Conservation (phyloP, 2,329 filamentous ascomycete species). For the Periconia sp. region DNA sequence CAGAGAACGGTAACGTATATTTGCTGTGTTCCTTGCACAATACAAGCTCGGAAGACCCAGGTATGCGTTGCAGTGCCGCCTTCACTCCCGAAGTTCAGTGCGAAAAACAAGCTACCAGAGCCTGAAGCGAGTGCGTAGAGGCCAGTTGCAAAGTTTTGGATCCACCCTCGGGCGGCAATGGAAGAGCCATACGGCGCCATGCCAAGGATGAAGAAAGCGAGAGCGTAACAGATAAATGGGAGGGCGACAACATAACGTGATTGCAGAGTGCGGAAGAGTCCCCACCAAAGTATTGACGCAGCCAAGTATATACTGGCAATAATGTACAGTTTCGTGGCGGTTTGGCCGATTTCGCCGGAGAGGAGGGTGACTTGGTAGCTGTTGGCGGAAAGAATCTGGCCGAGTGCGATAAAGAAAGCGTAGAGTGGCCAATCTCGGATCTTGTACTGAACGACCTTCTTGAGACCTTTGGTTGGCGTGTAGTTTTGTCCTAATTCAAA, state of each 20-base stretch:
- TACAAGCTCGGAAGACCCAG: conserved; percentile 71
- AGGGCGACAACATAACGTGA: conserved; percentile 64
- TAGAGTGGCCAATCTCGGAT: conserved; percentile 33
- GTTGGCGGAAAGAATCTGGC: conserved; percentile 29
- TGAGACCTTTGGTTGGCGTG: conserved; percentile 23
- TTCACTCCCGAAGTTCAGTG: conserved; percentile 71
- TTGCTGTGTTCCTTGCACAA: conserved; percentile 71
- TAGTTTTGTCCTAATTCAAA: conserved; percentile 29
- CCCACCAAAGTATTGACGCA: conserved; percentile 63
- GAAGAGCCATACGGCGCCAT: conserved; percentile 62
- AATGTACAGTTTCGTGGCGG: conserved; percentile 23
- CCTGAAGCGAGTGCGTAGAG: conserved; percentile 68
- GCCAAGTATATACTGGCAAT: conserved; percentile 26
- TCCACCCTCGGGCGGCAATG: conserved; percentile 53
- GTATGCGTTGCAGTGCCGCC: conserved; percentile 66
- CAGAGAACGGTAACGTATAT: conserved; percentile 69
- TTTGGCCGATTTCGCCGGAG: conserved; percentile 61
- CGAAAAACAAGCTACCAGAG: conserved; percentile 69
- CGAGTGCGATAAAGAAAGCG: conserved; percentile 27
- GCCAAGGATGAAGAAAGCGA: conserved; percentile 69
- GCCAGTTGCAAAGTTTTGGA: conserved; percentile 67
- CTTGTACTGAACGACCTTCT: conserved; percentile 29
- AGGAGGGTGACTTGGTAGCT: conserved; percentile 67
- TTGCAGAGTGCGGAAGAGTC: conserved; percentile 63
- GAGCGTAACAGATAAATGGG: conserved; percentile 68